Evolutionary conservation across 2,329 filamentous ascomycete species (phyloP).

Genomic region (Teratosphaeria viscida): DNA sequence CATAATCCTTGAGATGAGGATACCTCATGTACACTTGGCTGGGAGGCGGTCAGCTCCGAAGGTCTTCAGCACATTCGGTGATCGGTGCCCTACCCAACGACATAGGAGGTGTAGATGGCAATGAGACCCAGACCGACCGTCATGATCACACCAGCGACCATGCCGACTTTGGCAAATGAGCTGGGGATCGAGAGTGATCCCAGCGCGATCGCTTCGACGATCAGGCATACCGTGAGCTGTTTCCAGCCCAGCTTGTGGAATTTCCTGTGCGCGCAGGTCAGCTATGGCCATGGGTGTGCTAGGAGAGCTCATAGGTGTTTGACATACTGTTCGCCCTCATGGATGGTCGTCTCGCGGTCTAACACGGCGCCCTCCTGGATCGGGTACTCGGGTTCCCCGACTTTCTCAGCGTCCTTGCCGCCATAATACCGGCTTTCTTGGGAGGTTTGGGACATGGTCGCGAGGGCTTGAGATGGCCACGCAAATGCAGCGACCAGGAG

Average conservation of each 20-base stretch:
- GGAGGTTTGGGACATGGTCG: neutral
- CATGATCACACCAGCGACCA: conserved; percentile 46
- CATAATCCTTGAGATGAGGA: conserved; percentile 34
- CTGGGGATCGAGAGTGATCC: conserved; percentile 48
- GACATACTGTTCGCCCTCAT: conserved; percentile 1
- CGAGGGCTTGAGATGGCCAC: neutral
- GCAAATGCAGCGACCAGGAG: neutral
- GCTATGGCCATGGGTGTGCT: neutral
- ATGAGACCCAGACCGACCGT: conserved; percentile 45
- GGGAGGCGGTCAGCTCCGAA: neutral
- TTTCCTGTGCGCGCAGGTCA: neutral
- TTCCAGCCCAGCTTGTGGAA: conserved; percentile 4
- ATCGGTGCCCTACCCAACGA: conserved; percentile 38
- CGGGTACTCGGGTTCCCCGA: neutral
- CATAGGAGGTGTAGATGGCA: conserved; percentile 51
- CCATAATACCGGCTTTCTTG: neutral
- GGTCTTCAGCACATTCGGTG: neutral
- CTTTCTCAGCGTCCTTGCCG: neutral
- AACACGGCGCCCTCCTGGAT: neutral
- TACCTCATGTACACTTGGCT: conserved; percentile 46
- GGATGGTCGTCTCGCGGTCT: neutral
- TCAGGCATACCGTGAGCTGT: conserved; percentile 11
- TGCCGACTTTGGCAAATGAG: conserved; percentile 44
- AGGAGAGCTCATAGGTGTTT: neutral
- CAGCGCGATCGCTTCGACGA: conserved; percentile 50